phyloP scores from a whole-genome alignment of 202 grass and related monocot genomes.

The Panicum virgatum region DNA sequence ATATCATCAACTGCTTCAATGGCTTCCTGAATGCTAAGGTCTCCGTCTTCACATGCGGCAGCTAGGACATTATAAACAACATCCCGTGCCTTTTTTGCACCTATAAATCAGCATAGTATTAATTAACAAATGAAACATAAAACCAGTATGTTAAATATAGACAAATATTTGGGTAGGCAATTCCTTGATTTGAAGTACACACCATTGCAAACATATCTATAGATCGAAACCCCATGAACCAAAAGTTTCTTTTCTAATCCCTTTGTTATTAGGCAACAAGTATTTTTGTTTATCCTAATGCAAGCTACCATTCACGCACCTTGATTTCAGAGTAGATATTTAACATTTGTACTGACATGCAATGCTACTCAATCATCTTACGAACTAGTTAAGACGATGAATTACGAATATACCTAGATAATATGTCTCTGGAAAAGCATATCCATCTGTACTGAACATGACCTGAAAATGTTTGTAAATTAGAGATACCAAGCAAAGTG shows the following conservation, averaged over 20 bases:
- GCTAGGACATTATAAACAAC: constrained; percentile 73
- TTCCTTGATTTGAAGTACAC: background rate
- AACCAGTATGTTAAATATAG: background rate
- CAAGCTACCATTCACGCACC: background rate
- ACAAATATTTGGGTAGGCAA: background rate
- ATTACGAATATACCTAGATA: constrained; percentile 90
- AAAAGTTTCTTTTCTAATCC: background rate
- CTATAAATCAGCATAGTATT: constrained; percentile 47
- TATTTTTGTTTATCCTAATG: background rate
- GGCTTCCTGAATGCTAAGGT: constrained; percentile 83
- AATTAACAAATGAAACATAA: constrained; percentile 24
- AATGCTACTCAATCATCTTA: constrained; percentile 8
- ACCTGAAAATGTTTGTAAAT: constrained; percentile 62
- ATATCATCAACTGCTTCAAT: constrained; percentile 74
- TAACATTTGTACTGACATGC: constrained; percentile 30
- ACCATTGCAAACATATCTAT: background rate
- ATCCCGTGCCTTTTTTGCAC: constrained; percentile 80
- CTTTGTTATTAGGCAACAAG: background rate
- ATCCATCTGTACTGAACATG: constrained; percentile 98
- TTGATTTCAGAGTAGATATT: constrained; percentile 11
- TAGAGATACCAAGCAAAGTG: constrained; percentile 34
- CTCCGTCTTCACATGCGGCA: constrained; percentile 81
- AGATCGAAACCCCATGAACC: background rate
- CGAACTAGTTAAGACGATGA: constrained; percentile 22
- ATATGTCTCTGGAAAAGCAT: constrained; percentile 97